Percentiles rank a stretch among this genome's conserved stretches.
Conservation (phyloP, 2,329 filamentous ascomycete species). For the Fusarium sp. region DNA sequence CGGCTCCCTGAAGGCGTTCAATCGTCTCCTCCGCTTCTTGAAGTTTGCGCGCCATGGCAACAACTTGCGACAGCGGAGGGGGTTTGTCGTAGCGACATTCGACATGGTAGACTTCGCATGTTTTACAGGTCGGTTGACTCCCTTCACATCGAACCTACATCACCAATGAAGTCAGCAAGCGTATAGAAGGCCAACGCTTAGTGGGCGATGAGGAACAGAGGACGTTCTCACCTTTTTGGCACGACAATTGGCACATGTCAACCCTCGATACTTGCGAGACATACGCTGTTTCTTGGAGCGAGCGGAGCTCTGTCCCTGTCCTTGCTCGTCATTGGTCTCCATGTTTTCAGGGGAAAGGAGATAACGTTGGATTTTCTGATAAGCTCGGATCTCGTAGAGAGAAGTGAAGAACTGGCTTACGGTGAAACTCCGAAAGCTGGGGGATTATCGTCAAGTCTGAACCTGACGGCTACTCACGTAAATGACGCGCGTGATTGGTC, state of each 20-base stretch:
- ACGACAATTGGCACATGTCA: conserved; percentile 1
- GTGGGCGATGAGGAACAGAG: fast-evolving
- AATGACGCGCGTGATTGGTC: background rate
- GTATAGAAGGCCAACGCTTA: too few relatives aligned
- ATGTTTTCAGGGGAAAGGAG: background rate
- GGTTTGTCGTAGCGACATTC: conserved; percentile 3
- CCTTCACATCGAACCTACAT: background rate
- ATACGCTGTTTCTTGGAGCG: conserved; percentile 1
- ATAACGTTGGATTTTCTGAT: background rate
- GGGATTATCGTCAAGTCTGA: background rate
- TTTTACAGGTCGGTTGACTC: conserved; percentile 5
- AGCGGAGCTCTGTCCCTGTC: background rate
- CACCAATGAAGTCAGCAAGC: background rate
- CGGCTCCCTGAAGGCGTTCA: background rate
- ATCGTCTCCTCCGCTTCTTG: background rate
- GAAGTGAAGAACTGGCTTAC: background rate
- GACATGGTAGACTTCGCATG: conserved; percentile 7
- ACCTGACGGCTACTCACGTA: background rate
- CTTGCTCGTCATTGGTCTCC: background rate
- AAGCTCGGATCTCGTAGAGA: background rate
- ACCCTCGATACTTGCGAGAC: background rate
- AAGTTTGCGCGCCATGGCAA: background rate
- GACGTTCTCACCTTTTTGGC: background rate
- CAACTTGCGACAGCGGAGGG: background rate
- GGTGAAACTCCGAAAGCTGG: background rate